Evolutionary conservation across 495 filamentous ascomycete species (phyloP).

Genomic region (Lineolata rhizophorae): DNA sequence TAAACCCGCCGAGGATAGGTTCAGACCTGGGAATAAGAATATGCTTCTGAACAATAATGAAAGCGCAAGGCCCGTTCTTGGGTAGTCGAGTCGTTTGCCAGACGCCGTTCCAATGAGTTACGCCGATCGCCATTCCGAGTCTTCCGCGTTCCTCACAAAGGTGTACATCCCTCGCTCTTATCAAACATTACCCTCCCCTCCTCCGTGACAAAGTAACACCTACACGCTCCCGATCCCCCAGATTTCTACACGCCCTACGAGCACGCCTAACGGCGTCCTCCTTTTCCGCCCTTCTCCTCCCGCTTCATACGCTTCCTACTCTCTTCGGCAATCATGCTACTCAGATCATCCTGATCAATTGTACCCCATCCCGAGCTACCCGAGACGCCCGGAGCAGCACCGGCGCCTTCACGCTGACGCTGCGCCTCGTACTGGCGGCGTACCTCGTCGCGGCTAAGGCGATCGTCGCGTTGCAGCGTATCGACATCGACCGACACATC

Average conservation of each 20-base stretch:
- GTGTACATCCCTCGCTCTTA: slow-evolving; percentile 2
- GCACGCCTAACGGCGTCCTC: slow-evolving; percentile 22
- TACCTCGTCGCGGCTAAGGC: slow-evolving; percentile 43
- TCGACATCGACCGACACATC: slow-evolving; percentile 81
- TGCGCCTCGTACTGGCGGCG: slow-evolving; percentile 58
- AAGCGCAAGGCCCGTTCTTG: too few relatives aligned
- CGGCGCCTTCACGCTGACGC: slow-evolving; percentile 38
- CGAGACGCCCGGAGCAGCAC: too few relatives aligned
- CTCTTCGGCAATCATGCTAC: slow-evolving; percentile 91
- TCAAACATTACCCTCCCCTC: slow-evolving; percentile 1
- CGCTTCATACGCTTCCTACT: slow-evolving; percentile 70
- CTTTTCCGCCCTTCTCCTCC: slow-evolving; percentile 64
- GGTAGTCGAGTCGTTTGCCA: too few relatives aligned
- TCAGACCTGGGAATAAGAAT: too few relatives aligned
- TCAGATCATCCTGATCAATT: slow-evolving; percentile 67
- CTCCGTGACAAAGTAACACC: too few relatives aligned
- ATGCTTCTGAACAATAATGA: too few relatives aligned
- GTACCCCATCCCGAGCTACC: slow-evolving; percentile 54
- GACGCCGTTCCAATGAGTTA: too few relatives aligned
- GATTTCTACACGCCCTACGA: slow-evolving; percentile 1
- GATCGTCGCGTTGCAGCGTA: slow-evolving; percentile 42
- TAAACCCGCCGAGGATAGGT: too few relatives aligned
- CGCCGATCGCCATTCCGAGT: too few relatives aligned
- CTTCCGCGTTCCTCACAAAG: too few relatives aligned
- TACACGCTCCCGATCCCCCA: too few relatives aligned